Evolutionary conservation across 2,329 filamentous ascomycete genomes (phyloP), one percentile per base, ranked within the genome.

Genomic region (Pestalotiopsis sp.): DNA sequence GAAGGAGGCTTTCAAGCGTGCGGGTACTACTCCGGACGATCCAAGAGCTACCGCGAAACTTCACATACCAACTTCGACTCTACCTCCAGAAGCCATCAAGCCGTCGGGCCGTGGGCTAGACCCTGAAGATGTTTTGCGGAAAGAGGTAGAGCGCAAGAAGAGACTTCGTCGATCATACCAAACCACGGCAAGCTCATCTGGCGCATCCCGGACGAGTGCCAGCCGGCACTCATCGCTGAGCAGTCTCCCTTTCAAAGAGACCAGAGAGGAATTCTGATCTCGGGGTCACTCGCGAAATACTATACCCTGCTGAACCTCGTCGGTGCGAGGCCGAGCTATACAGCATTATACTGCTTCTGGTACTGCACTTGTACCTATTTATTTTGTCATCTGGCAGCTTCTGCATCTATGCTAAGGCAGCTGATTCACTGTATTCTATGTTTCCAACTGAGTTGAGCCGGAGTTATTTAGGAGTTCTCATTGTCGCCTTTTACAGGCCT

Each of bases 21-120:
- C 83, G n/a, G 84, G 83, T 23, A 75, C 87, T 64, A 75, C 82
- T 20, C 76, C 76, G 60, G 79, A 81, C 27, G 83, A 86, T 61
- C 83, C 84, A 4, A 75, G 76, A 17, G 82, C 83, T 11, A 82
- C 79, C 38, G 80, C 77, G 27, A 87, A 86, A 72, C 76, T 87
- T 70, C 82, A 86, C 65, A 72, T 83, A 2, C 83, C 85, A 1
- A 78, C 83, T 31, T 82, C 81, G 4, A 81, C 80, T 20, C 79
- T 87, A 38, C 85, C 85, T 9, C 74, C 76, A 7, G 79, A 82
- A 25, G 83, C 82, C 13, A 85, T 85, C 64, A 85, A 81, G 59
- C 84, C 84, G 20, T 82, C 80, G 27, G 78, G 80, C 12, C 68
- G 66, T 17, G 82, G 84, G 2, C 80, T 81, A n/a, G 80, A 80